Conservation (phyloP, 2,329 filamentous ascomycete genomes). For the Aspergillus oerlinghausenensis region DNA sequence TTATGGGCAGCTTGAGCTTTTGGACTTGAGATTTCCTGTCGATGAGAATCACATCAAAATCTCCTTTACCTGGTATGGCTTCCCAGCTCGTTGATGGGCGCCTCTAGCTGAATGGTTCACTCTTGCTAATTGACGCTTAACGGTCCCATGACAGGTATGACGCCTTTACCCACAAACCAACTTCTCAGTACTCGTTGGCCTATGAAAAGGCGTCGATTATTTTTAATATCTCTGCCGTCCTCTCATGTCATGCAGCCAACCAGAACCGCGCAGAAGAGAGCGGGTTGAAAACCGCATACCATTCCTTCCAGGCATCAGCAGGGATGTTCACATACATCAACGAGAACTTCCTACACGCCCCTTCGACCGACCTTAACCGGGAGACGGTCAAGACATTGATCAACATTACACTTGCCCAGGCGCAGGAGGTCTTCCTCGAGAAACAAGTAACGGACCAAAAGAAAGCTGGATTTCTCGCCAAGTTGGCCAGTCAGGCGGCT, state of each 20-base stretch:
- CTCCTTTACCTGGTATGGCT: slow-evolving; percentile 83
- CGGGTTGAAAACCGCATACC: slow-evolving; percentile 92
- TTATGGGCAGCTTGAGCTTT: slow-evolving; percentile 91
- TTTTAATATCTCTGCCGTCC: slow-evolving; percentile 96
- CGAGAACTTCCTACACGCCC: slow-evolving; percentile 96
- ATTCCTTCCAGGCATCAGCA: slow-evolving; percentile 95
- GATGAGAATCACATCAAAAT: slow-evolving; percentile 99
- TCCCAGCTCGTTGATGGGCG: not conserved
- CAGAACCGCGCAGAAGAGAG: slow-evolving; percentile 90
- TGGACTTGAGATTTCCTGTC: slow-evolving; percentile 92
- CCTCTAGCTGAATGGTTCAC: not conserved
- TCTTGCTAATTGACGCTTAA: slow-evolving; percentile 1
- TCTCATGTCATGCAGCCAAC: slow-evolving; percentile 90
- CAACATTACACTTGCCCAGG: slow-evolving; percentile 87
- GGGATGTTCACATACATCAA: slow-evolving; percentile 99
- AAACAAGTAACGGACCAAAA: slow-evolving; percentile 92
- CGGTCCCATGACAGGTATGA: slow-evolving; percentile 67
- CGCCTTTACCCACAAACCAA: slow-evolving; percentile 98
- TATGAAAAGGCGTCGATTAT: slow-evolving; percentile 99
- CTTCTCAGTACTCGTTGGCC: slow-evolving; percentile 89
- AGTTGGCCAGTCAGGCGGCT: slow-evolving; percentile 84
- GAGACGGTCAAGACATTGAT: slow-evolving; percentile 96
- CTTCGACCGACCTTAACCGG: slow-evolving; percentile 89
- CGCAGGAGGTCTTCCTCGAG: slow-evolving; percentile 94
- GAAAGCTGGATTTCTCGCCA: slow-evolving; percentile 86